Evolutionary conservation across 1,139 yeast species (phyloP).

Genomic region (Lodderomyces theae): DNA sequence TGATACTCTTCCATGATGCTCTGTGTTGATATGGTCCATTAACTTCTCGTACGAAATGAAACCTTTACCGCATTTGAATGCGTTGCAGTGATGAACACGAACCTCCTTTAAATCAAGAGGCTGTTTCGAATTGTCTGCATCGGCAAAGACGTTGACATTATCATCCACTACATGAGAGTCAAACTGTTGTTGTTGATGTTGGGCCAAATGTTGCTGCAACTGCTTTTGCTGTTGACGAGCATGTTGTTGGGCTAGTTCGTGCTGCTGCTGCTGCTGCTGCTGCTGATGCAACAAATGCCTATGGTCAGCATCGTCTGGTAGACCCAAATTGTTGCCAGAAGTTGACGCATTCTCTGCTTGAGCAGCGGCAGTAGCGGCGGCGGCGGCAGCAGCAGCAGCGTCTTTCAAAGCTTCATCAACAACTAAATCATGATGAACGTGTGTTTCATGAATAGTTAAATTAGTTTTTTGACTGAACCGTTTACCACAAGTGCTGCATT

Average conservation of each 20-base stretch:
- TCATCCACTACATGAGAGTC: conserved; percentile 6
- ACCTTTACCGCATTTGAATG: conserved; percentile 16
- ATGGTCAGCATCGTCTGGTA: not conserved
- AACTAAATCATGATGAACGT: conserved; percentile 18
- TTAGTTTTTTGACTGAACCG: conserved; percentile 23
- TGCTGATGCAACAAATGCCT: conserved; percentile 1
- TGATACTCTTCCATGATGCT: conserved; percentile 8
- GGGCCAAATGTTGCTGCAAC: conserved; percentile 2
- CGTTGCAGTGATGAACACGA: conserved; percentile 17
- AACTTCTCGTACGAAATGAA: conserved; percentile 16
- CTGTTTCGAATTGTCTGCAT: conserved; percentile 1
- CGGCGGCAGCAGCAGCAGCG: conserved; percentile 2
- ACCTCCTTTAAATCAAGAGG: conserved; percentile 13
- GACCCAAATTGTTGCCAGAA: not conserved
- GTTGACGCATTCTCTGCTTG: not conserved
- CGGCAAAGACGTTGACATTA: conserved; percentile 7
- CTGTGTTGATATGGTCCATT: conserved; percentile 12
- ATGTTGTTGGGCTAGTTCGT: conserved; percentile 1
- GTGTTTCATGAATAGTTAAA: conserved; percentile 15
- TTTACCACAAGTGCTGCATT: conserved; percentile 21
- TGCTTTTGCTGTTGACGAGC: conserved; percentile 2
- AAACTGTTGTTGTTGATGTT: conserved; percentile 5
- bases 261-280: conserved; percentile 3
- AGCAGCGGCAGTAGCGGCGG: not conserved
- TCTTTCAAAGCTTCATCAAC: conserved; percentile 8